A percentile compares a stretch with the other conserved stretches of the same genome.
These are phyloP conservation scores for Thalassia testudinum DNA, from an alignment of 116 monocot species.

Conservation along the genomic window DNA sequence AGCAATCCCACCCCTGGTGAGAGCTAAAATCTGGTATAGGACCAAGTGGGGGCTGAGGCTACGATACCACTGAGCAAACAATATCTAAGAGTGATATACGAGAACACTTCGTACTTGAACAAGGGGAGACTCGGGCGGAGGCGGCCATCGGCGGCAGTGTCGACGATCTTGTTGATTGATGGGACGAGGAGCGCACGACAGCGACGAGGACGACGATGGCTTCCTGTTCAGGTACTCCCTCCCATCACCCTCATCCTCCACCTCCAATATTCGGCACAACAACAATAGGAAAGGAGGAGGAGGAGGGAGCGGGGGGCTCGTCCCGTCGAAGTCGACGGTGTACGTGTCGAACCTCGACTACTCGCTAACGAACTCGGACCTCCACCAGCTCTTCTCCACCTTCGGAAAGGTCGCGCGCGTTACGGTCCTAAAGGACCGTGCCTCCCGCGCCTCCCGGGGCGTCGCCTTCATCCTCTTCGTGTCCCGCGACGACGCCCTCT, in stretches of 20 bases:
- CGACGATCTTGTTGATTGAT: no score
- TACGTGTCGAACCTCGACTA: conserved; percentile 88
- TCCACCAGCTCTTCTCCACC: conserved; percentile 96
- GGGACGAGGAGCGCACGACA: conserved; percentile 14
- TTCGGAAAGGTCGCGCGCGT: conserved; percentile 94
- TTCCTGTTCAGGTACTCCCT: conserved; percentile 71
- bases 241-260: conserved; percentile 15
- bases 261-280: not conserved
- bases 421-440: conserved; percentile 79
- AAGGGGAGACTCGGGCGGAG: no score
- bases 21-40: no score
- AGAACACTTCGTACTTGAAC: no score
- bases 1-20: no score
- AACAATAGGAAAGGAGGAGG: conserved; percentile 18
- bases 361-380: conserved; percentile 92
- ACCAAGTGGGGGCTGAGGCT: no score
- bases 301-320: conserved; percentile 74
- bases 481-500: conserved; percentile 59
- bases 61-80: no score
- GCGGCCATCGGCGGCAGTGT: no score
- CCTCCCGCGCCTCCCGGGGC: conserved; percentile 50
- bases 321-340: conserved; percentile 91
- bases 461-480: conserved; percentile 98
- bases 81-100: no score
- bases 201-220: conserved; percentile 53